A percentile compares a stretch with the other conserved stretches of the same genome.
Conservation (phyloP, 306 rosid species). For the Lupinus albus region DNA sequence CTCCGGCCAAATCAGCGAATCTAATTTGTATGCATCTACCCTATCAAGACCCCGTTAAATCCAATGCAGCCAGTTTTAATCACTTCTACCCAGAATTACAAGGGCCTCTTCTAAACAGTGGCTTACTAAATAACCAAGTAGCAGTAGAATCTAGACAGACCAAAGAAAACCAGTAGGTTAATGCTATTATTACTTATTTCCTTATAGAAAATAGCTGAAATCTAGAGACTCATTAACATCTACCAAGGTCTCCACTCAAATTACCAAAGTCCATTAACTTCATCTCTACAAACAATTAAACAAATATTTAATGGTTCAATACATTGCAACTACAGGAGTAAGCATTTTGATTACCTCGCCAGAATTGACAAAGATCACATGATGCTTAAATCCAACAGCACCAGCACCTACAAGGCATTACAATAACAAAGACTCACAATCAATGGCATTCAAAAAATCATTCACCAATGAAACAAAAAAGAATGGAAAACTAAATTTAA, state of each 20-base stretch:
- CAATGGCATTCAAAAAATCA: constrained; percentile 29
- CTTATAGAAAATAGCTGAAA: background rate
- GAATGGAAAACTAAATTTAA: background rate
- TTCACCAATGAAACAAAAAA: constrained; percentile 3
- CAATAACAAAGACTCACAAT: constrained; percentile 26
- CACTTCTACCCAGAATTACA: background rate
- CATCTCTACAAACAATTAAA: background rate
- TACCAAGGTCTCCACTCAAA: constrained; percentile 1
- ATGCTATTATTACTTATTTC: constrained; percentile 24
- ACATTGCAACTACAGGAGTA: no score
- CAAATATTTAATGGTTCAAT: no score
- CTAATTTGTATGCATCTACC: no score
- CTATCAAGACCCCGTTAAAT: no score
- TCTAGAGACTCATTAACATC: background rate
- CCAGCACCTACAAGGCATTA: constrained; percentile 61
- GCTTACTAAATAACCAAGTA: background rate
- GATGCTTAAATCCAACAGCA: constrained; percentile 86
- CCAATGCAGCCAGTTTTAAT: no score
- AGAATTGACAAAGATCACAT: constrained; percentile 71
- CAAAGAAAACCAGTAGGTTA: background rate
- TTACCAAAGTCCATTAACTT: background rate
- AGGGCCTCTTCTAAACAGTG: constrained; percentile 15
- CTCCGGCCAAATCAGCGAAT: no score
- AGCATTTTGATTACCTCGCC: constrained; percentile 65
- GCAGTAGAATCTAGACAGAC: constrained; percentile 19